These are phyloP conservation scores for Brassica cretica DNA, from an alignment of 345 rosid genomes.

Conservation along the genomic window DNA sequence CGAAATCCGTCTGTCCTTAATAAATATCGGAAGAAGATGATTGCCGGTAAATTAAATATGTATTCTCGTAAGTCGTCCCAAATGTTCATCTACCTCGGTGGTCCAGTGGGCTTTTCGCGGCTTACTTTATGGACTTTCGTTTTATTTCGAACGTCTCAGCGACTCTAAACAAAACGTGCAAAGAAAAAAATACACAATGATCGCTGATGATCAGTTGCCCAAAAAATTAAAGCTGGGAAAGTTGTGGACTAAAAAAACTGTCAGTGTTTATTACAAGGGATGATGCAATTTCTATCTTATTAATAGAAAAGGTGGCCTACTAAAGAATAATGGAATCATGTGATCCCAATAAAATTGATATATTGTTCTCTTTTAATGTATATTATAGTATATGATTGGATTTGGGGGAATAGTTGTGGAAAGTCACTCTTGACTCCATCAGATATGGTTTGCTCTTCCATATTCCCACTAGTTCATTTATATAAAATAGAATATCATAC, in stretches of 20 bases:
- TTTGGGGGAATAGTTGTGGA: neutral
- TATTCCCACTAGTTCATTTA: neutral
- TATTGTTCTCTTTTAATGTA: neutral
- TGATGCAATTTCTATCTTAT: neutral
- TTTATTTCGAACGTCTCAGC: neutral
- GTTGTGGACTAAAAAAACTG: too few relatives aligned
- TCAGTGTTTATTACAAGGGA: neutral
- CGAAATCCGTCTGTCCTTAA: too few relatives aligned
- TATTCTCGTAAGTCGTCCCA: neutral
- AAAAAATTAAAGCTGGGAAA: too few relatives aligned
- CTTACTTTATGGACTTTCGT: neutral
- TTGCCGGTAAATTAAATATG: too few relatives aligned
- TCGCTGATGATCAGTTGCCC: too few relatives aligned
- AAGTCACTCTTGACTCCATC: neutral
- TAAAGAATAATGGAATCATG: neutral
- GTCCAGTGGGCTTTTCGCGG: neutral
- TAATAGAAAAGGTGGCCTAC: neutral
- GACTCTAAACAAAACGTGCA: too few relatives aligned
- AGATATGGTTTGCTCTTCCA: neutral
- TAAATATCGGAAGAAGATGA: too few relatives aligned
- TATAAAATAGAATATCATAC: neutral
- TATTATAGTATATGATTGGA: neutral
- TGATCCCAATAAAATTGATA: neutral
- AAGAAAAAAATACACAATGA: too few relatives aligned
- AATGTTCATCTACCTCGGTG: neutral